Conservation (phyloP, 371 early-diverging fungal genomes). For the Zychaea mexicana region DNA sequence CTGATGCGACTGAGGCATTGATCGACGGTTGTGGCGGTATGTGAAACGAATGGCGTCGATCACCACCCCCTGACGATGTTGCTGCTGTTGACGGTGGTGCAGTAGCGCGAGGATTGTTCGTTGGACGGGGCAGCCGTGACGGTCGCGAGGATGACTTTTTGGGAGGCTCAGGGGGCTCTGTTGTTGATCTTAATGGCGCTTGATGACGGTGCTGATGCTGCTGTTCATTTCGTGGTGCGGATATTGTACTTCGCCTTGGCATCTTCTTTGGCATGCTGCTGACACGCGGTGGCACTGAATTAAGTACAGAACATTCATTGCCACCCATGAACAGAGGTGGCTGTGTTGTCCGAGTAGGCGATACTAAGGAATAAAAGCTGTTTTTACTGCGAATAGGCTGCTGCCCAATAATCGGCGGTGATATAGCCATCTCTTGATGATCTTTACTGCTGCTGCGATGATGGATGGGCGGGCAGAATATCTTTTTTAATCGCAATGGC, state of each 20-base stretch:
- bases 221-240: neutral
- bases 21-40: neutral
- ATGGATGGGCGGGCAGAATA: constrained; percentile 11
- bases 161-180: neutral
- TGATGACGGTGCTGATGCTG: neutral
- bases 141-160: neutral
- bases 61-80: neutral
- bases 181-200: neutral
- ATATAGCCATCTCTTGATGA: constrained; percentile 13
- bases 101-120: neutral
- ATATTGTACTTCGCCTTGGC: neutral
- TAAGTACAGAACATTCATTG: neutral
- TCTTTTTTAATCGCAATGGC: constrained; percentile 15
- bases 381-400: neutral
- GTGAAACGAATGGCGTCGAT: constrained; percentile 10
- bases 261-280: constrained; percentile 11
- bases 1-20: constrained; percentile 1
- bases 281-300: constrained; percentile 17
- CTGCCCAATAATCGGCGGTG: constrained; percentile 17
- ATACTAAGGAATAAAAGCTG: constrained; percentile 13
- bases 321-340: neutral
- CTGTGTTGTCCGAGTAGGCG: constrained; percentile 7
- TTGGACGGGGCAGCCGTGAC: neutral
- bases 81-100: neutral
- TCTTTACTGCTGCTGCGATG: constrained; percentile 4